Evolutionary conservation across 768 basidiomycete genomes (phyloP), one percentile per base, ranked within the genome.

Genomic region (Trichaptum fuscoviolaceum): DNA sequence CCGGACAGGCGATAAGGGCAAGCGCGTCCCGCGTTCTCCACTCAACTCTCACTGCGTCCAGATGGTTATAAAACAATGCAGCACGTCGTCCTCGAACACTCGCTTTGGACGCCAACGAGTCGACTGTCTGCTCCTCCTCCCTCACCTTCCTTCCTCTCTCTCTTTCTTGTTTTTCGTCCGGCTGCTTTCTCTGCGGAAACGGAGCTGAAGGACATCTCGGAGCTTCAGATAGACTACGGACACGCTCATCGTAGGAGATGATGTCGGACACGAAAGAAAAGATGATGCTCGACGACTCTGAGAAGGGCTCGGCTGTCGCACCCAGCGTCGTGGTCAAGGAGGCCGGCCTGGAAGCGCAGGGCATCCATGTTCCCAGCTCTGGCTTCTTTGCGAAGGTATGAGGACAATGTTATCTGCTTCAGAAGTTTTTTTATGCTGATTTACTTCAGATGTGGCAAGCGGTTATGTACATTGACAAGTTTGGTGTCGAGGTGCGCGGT

Each of bases 401-500:
- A 2, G n/a, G n/a, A 5, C 9, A 2, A 12, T 61, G 3, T 6
- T 17, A 15, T 18, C 9, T 61, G 15, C 4, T 61, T 34, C 23
- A 15, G 24, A 25, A 34, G 57, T 58, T n/a, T 61, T 61, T 34
- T 25, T 61, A 34, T 12, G 12, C 1, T 61, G n/a, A 25, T 24
- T 24, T 61, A 3, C 24, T 12, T 23, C 20, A 66, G 68, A 59
- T 74, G 30, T 74, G 73, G 73, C 66, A 62, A 26, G 59, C 66
- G 6, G 71, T 72, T 1, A 62, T 65, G 62, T 62, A 65, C 57
- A 64, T 73, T 20, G 75, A 76, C 64, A 65, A 64, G 23, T 75
- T 68, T 65, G 77, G 77, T 64, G 73, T 77, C 67, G 77, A 78
- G 66, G 74, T 74, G 17, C 73, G 75, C 30, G 78, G 77, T 1